Conservation (phyloP, 2,329 filamentous ascomycete genomes). For the Blumeriella jaapii region DNA sequence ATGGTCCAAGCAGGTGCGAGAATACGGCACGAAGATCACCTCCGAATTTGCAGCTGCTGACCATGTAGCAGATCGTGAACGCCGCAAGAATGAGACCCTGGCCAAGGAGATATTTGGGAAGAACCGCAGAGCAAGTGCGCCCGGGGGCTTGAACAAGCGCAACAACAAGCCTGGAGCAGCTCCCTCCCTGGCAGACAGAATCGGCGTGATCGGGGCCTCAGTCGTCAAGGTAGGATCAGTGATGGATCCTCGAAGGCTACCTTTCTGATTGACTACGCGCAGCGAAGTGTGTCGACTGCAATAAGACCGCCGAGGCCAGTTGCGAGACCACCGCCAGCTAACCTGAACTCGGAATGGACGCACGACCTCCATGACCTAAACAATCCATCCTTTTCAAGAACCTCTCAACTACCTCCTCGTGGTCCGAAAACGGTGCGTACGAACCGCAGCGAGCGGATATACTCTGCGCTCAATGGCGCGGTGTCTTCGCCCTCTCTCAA, state of each 20-base stretch:
- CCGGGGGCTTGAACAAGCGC: constrained; percentile 35
- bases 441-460: constrained; percentile 22
- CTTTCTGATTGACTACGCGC: constrained; percentile 8
- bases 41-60: constrained; percentile 9
- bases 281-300: constrained; percentile 14
- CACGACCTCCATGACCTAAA: constrained; percentile 52
- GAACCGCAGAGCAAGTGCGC: constrained; percentile 42
- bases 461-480: constrained; percentile 20
- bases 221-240: constrained; percentile 50
- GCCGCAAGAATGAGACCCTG: constrained; percentile 60
- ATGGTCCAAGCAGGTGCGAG: constrained; percentile 25
- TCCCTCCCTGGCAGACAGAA: constrained; percentile 57
- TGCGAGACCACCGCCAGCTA: constrained; percentile 28
- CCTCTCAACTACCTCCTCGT: constrained; percentile 30
- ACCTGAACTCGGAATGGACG: constrained; percentile 58
- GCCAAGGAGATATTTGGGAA: constrained; percentile 61
- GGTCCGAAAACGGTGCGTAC: constrained; percentile 19
- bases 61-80: constrained; percentile 38
- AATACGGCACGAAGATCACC: not conserved
- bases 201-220: constrained; percentile 33
- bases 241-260: not conserved
- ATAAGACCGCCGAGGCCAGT: constrained; percentile 19
- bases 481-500: constrained; percentile 25
- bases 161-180: constrained; percentile 32
- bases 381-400: constrained; percentile 31